Evolutionary conservation across 1,284 basidiomycete species (phyloP), one percentile per base, ranked within the genome.

Genomic region (Trametes versicolor): DNA sequence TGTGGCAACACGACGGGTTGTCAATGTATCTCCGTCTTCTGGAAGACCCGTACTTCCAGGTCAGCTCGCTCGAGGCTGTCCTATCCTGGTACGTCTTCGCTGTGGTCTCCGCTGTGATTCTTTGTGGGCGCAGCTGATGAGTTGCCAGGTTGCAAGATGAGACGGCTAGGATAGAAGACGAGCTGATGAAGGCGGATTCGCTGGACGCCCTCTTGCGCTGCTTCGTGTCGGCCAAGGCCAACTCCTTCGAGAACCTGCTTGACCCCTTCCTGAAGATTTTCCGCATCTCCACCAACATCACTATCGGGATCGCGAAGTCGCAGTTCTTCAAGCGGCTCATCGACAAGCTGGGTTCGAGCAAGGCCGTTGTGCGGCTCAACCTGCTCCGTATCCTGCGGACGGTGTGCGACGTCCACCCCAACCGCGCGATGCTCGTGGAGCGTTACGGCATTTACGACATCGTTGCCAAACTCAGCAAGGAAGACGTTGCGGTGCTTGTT

Each of bases 1-100:
- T 98, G 56, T 96, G 95, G 95, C 93, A 96, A 74, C 90, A 96
- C 71, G 89, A 95, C 71, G 94, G 95, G 36, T 79, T 97, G 50
- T 75, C 78, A 54, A 81, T 98, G 81, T 99, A 98, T 75, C 80
- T 98, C 65, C 86, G 88, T 67, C 83, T 99, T 36, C 82, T 99
- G 50, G 88, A 91, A 45, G 97, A 99, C 74, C 93, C 95, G 0
- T 98, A 98, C 80, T 99, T 98, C 89, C 94, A 97, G 76, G 93
- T 97, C 66, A 94, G 92, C 72, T 94, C 97, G 13, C 79, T 99
- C 60, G 97, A 99, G 75, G 90, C 96, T 6, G 89, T 98, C 37
- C 79, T 96, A 9, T 92, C 94, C 4, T 99, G 97, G 97, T 94
- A 67, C 67, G 87, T 70, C 7, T 47, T 6, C 13, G n/a, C 53